Evolutionary conservation across 148 eudicot species (phyloP).

Genomic region (Rhododendron kiyosumense): DNA sequence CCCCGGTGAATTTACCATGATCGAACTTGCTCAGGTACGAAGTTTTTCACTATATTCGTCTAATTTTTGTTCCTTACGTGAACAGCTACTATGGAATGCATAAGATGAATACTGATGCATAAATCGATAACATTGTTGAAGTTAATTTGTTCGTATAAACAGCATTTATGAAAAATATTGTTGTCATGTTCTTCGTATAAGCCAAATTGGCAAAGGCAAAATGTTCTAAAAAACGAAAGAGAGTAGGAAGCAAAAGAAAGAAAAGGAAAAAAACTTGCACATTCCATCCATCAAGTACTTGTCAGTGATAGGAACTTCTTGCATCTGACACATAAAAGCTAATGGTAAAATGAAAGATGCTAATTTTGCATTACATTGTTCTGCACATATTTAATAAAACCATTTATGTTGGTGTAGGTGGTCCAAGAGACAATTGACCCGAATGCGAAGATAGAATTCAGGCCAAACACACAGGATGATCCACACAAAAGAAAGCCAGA

Average conservation of each 20-base stretch:
- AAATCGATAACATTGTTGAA: neutral
- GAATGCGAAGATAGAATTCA: slow-evolving; percentile 54
- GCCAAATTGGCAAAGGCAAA: neutral
- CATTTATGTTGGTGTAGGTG: slow-evolving; percentile 24
- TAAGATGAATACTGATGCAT: neutral
- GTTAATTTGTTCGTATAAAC: neutral
- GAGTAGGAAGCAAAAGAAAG: neutral
- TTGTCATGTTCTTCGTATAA: neutral
- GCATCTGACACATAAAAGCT: neutral
- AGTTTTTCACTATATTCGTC: neutral
- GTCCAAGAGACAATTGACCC: slow-evolving; percentile 64
- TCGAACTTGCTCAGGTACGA: slow-evolving; percentile 90
- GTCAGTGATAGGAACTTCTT: neutral
- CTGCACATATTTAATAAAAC: neutral
- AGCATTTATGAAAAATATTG: neutral
- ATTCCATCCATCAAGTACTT: neutral
- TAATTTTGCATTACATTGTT: neutral
- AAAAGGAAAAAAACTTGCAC: neutral
- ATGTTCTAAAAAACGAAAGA: neutral
- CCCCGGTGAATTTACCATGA: slow-evolving; percentile 99
- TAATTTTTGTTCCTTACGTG: neutral
- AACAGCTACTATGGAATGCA: neutral
- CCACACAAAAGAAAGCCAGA: slow-evolving; percentile 74
- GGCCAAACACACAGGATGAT: slow-evolving; percentile 69
- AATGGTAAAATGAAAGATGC: neutral